Evolutionary conservation across 192 early-diverging fungal genomes (phyloP).

Genomic region (Podila epicladia): DNA sequence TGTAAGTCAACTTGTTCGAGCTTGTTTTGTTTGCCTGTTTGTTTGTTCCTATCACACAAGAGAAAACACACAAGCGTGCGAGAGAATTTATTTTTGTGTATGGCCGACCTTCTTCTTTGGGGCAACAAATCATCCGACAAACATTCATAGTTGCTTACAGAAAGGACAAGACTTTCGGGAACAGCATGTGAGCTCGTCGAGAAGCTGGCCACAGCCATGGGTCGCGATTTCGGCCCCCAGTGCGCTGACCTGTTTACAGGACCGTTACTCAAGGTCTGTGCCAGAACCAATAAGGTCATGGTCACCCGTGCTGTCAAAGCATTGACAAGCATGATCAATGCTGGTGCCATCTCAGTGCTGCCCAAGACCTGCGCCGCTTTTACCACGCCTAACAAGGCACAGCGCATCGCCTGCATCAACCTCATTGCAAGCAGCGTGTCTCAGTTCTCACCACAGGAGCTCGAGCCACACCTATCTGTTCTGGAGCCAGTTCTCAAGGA

Average conservation of each 20-base stretch:
- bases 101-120: background rate
- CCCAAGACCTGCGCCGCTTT: conserved; percentile 66
- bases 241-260: conserved; percentile 70
- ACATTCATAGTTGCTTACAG: conserved; percentile 68
- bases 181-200: conserved; percentile 73
- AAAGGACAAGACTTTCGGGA: conserved; percentile 79
- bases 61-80: no score
- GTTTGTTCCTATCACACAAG: background rate
- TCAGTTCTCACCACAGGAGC: conserved; percentile 64
- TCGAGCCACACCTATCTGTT: conserved; percentile 54
- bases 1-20: conserved; percentile 7
- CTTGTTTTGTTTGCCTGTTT: background rate
- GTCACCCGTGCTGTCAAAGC: conserved; percentile 69
- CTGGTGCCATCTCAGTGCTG: conserved; percentile 60
- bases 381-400: conserved; percentile 67
- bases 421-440: conserved; percentile 60
- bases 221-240: conserved; percentile 65
- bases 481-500: conserved; percentile 60
- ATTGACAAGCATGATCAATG: conserved; percentile 69
- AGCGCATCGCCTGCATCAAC: conserved; percentile 54
- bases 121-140: background rate
- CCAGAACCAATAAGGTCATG: conserved; percentile 81
- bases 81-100: background rate
- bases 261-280: conserved; percentile 69
- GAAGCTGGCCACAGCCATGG: conserved; percentile 66